Evolutionary conservation across 495 filamentous ascomycete species (phyloP), one percentile per base, ranked within the genome.

Genomic region (Aspergillus diversus): DNA sequence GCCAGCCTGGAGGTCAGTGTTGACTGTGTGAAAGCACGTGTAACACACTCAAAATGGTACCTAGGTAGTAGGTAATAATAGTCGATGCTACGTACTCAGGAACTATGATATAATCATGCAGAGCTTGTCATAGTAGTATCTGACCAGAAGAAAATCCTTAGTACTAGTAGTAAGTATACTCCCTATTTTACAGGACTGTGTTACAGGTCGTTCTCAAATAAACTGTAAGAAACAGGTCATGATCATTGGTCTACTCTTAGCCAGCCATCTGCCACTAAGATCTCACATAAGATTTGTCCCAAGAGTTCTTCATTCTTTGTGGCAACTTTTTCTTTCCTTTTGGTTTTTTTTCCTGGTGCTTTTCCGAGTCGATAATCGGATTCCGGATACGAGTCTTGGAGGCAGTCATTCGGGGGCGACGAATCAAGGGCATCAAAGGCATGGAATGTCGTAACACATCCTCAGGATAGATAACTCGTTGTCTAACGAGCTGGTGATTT

Each of bases 351-450:
- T 50, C 11, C 27, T 50, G n/a, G 16, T 9, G 16, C 9, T 31
- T 50, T 50, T 50, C n/a, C 16, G n/a, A 11, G 47, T 50, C 5
- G 21, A 50, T 50, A 17, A 9, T 31, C 47, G n/a, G 16, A 50
- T 50, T 50, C 47, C 47, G 21, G 47, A 17, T 63, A 65, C 63
- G 64, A 64, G 63, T 57, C 46, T 49, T 58, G 39, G 55, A 64
- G 50, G 56, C 49, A 47, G 42, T 34, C 60, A 61, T 61, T 53
- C 35, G 63, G 63, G 39, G 59, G 55, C 47, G 55, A 61, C n/a
- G 42, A 61, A 59, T 63, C 32, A 66, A 57, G 52, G 55, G 43
- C 55, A 66, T 54, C 55, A 12, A 63, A 54, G 51, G 55, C 57
- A 64, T 56, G 58, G 59, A 50, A 66, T 42, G 42, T 33, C 21